Conservation (phyloP, 345 rosid genomes). For the Cardamine chenopodiifolia region DNA sequence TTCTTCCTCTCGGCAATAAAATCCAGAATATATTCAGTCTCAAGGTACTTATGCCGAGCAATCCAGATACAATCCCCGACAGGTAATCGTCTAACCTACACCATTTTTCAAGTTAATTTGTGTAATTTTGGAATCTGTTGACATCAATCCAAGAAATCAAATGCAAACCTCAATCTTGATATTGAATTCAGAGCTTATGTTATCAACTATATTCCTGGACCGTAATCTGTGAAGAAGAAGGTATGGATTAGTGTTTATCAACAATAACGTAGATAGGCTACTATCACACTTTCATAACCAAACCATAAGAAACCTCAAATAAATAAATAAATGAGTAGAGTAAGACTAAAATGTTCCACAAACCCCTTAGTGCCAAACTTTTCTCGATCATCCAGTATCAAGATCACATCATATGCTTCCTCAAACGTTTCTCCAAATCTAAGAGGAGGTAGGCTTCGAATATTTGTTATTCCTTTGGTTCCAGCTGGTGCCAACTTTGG, state of each 20-base stretch:
- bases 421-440: slow-evolving; percentile 77
- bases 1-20: slow-evolving; percentile 94
- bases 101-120: not conserved
- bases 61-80: slow-evolving; percentile 95
- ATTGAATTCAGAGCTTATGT: slow-evolving; percentile 63
- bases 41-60: slow-evolving; percentile 70
- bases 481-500: slow-evolving; percentile 45
- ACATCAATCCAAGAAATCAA: not conserved
- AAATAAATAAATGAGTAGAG: not conserved
- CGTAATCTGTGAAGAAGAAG: slow-evolving; percentile 56
- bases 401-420: slow-evolving; percentile 70
- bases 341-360: slow-evolving; percentile 38
- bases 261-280: not conserved
- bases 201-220: slow-evolving; percentile 55
- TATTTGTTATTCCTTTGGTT: slow-evolving; percentile 40
- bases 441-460: too few species aligned
- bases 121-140: not conserved
- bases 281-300: not conserved
- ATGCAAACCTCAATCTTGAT: slow-evolving; percentile 63
- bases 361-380: slow-evolving; percentile 74
- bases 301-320: not conserved
- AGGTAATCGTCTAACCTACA: slow-evolving; percentile 83
- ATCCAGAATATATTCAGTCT: slow-evolving; percentile 80
- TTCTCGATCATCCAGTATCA: slow-evolving; percentile 85
- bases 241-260: not conserved